These are phyloP conservation scores for Talaromyces sp. DNA, from an alignment of 2,329 filamentous ascomycete species.

Conservation along the genomic window DNA sequence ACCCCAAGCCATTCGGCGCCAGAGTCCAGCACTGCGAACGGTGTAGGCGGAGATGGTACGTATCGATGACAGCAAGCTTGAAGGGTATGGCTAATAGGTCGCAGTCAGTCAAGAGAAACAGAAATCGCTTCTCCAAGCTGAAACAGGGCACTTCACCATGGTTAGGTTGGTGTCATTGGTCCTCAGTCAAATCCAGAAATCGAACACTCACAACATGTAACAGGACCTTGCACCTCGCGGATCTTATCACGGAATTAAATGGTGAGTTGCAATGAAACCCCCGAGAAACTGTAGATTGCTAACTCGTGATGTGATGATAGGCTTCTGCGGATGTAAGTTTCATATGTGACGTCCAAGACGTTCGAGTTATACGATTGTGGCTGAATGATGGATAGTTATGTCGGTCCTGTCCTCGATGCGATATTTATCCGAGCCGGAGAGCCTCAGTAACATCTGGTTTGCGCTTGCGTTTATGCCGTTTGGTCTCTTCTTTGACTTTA, in stretches of 20 bases:
- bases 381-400: slow-evolving; percentile 58
- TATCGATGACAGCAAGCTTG: slow-evolving; percentile 17
- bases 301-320: slow-evolving; percentile 26
- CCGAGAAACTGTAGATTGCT: slow-evolving; percentile 18
- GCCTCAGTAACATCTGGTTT: slow-evolving; percentile 69
- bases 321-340: slow-evolving; percentile 48
- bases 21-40: slow-evolving; percentile 29
- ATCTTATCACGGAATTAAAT: slow-evolving; percentile 50
- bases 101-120: slow-evolving; percentile 47
- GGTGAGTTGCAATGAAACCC: slow-evolving; percentile 30
- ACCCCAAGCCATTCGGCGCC: slow-evolving; percentile 27
- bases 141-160: slow-evolving; percentile 51
- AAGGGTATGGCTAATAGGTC: slow-evolving; percentile 17
- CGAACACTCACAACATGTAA: slow-evolving; percentile 20
- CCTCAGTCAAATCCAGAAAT: not conserved
- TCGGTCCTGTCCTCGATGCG: slow-evolving; percentile 93
- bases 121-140: slow-evolving; percentile 46
- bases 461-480: slow-evolving; percentile 87
- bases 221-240: slow-evolving; percentile 50
- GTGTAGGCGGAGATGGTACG: slow-evolving; percentile 27
- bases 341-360: not conserved
- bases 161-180: slow-evolving; percentile 38
- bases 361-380: not conserved
- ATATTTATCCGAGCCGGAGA: slow-evolving; percentile 70
- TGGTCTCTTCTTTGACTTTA: slow-evolving; percentile 94